phyloP scores from a whole-genome alignment of 2,329 filamentous ascomycete species.

The Plectosphaerella cucumerina region DNA sequence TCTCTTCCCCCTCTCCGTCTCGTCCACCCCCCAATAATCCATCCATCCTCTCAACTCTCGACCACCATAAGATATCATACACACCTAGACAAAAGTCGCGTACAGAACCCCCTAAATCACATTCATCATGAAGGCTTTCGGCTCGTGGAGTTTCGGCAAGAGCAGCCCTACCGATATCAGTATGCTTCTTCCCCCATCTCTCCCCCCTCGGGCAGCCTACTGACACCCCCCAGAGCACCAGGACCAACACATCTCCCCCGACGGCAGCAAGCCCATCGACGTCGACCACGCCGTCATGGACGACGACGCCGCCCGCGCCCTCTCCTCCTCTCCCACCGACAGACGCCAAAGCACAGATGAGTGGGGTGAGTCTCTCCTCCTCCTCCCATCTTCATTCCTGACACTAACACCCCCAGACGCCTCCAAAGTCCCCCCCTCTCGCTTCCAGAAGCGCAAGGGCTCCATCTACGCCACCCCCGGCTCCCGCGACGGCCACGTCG shows the following conservation, averaged over 20 bases:
- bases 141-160: too few species aligned
- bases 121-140: too few species aligned
- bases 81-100: too few species aligned
- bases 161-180: not conserved
- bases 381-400: slow-evolving; percentile 5
- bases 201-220: not conserved
- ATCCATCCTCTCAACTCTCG: too few species aligned
- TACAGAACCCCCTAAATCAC: too few species aligned
- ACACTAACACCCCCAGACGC: slow-evolving; percentile 48
- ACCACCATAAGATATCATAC: too few species aligned
- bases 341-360: slow-evolving; percentile 37
- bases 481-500: slow-evolving; percentile 61
- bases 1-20: too few species aligned
- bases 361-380: slow-evolving; percentile 37
- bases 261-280: not conserved
- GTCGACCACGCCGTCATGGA: not conserved
- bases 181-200: not conserved
- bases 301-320: not conserved
- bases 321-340: slow-evolving; percentile 21
- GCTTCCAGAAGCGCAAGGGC: slow-evolving; percentile 66
- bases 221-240: not conserved
- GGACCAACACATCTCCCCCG: not conserved
- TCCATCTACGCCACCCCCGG: slow-evolving; percentile 64
- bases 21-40: too few species aligned
- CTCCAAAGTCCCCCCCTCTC: slow-evolving; percentile 61